Evolutionary conservation across 176 grass and related monocot species (phyloP).

Genomic region (Saccharum spontaneum): DNA sequence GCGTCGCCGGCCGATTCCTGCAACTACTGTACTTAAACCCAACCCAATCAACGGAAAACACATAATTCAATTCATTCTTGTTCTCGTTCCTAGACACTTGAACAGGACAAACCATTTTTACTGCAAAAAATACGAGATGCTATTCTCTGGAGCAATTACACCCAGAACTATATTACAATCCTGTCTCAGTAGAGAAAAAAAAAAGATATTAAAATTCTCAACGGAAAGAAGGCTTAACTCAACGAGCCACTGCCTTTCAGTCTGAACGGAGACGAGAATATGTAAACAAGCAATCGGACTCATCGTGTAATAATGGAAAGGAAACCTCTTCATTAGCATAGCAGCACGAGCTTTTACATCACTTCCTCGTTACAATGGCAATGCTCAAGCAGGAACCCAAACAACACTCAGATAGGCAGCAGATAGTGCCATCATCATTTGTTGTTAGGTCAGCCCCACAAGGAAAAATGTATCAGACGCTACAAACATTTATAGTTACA

Average conservation of each 20-base stretch:
- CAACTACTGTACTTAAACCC: too few relatives aligned
- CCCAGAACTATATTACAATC: not conserved
- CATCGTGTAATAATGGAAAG: not conserved
- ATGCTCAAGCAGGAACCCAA: not conserved
- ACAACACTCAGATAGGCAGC: conserved; percentile 35
- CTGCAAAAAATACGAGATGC: not conserved
- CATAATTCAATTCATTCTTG: not conserved
- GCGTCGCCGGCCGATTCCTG: too few relatives aligned
- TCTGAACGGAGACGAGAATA: not conserved
- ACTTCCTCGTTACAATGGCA: not conserved
- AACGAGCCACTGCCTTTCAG: not conserved
- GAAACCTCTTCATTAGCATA: not conserved
- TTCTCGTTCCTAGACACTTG: too few relatives aligned
- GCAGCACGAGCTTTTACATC: conserved; percentile 24
- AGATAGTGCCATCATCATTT: conserved; percentile 29
- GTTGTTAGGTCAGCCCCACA: conserved; percentile 27
- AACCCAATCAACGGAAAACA: not conserved
- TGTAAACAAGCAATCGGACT: not conserved
- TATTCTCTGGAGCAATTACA: not conserved
- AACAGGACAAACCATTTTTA: not conserved
- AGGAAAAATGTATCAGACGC: not conserved
- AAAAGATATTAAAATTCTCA: not conserved
- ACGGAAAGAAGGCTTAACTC: not conserved
- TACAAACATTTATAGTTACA: conserved; percentile 20
- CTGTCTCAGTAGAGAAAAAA: not conserved